phyloP scores from a whole-genome alignment of 1,139 yeast genomes.

The Debaryomyces coudertii region DNA sequence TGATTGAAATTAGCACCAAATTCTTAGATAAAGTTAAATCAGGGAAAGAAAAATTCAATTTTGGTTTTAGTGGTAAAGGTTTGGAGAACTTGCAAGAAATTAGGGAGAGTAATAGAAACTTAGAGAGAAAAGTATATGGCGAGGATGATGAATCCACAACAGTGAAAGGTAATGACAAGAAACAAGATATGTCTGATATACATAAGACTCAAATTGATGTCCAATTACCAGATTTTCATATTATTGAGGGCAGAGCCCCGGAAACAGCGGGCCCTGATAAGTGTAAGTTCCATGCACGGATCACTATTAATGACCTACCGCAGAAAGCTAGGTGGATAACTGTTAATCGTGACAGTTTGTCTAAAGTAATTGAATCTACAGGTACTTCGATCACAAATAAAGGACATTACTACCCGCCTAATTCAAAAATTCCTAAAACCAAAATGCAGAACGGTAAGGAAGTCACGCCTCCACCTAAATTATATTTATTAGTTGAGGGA shows the following conservation, averaged over 20 bases:
- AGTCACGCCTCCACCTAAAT: constrained; percentile 66
- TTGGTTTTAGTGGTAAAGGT: constrained; percentile 95
- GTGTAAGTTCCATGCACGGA: constrained; percentile 67
- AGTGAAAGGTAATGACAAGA: constrained; percentile 3
- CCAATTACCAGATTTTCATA: constrained; percentile 47
- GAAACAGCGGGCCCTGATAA: constrained; percentile 68
- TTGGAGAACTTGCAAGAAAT: constrained; percentile 75
- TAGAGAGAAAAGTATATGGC: constrained; percentile 48
- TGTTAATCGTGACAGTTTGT: constrained; percentile 66
- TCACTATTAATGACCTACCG: constrained; percentile 84
- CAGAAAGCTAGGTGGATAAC: constrained; percentile 84
- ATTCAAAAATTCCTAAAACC: constrained; percentile 48
- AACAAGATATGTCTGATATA: constrained; percentile 1
- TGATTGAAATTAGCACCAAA: constrained; percentile 54
- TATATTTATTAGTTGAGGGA: constrained; percentile 81
- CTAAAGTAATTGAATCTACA: constrained; percentile 70
- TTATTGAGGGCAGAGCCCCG: constrained; percentile 57
- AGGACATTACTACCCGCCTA: constrained; percentile 74
- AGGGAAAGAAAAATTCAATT: constrained; percentile 68
- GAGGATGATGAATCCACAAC: constrained; percentile 14
- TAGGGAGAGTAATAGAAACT: constrained; percentile 58
- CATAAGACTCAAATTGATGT: constrained; percentile 11
- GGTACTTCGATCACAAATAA: constrained; percentile 80
- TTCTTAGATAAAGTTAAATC: constrained; percentile 66
- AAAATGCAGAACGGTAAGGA: constrained; percentile 30